Evolutionary conservation across 805 yeast species (phyloP).

Genomic region (Myxozyma monticola): DNA sequence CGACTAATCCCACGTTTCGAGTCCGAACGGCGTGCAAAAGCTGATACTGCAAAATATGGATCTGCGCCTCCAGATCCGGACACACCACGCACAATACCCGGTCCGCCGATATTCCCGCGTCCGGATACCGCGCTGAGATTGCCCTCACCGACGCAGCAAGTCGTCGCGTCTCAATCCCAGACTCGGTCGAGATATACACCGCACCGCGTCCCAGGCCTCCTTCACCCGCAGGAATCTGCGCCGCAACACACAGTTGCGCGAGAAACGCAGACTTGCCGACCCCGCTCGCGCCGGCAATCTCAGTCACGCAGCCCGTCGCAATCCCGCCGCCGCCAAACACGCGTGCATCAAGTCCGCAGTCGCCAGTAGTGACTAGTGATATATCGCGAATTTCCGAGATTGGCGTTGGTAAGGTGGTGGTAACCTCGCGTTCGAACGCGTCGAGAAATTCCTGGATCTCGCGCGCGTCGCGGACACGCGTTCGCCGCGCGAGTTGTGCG

Average conservation of each 20-base stretch:
- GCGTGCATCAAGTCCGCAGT: conserved; percentile 48
- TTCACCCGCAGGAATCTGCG: conserved; percentile 50
- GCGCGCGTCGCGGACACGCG: conserved; percentile 1
- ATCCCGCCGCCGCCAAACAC: conserved; percentile 56
- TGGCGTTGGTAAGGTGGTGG: neutral
- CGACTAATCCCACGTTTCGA: conserved; percentile 52
- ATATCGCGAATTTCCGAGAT: neutral
- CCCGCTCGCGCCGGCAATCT: conserved; percentile 72
- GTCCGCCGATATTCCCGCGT: conserved; percentile 35
- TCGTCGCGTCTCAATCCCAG: conserved; percentile 65
- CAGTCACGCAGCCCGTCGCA: conserved; percentile 58
- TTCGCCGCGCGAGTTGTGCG: conserved; percentile 3
- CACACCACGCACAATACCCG: conserved; percentile 58
- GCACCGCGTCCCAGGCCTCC: conserved; percentile 53
- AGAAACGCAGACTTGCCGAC: conserved; percentile 83
- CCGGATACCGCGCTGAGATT: conserved; percentile 32
- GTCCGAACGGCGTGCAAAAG: conserved; percentile 57
- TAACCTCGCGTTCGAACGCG: neutral
- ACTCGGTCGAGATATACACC: conserved; percentile 81
- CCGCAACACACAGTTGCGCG: conserved; percentile 61
- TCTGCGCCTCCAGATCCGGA: conserved; percentile 68
- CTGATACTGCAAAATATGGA: conserved; percentile 68
- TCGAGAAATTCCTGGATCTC: conserved; percentile 1
- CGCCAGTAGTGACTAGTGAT: conserved; percentile 52
- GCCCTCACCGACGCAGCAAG: conserved; percentile 47